Evolutionary conservation across 495 filamentous ascomycete species (phyloP), one percentile per base, ranked within the genome.

Genomic region (Talaromyces ruber): DNA sequence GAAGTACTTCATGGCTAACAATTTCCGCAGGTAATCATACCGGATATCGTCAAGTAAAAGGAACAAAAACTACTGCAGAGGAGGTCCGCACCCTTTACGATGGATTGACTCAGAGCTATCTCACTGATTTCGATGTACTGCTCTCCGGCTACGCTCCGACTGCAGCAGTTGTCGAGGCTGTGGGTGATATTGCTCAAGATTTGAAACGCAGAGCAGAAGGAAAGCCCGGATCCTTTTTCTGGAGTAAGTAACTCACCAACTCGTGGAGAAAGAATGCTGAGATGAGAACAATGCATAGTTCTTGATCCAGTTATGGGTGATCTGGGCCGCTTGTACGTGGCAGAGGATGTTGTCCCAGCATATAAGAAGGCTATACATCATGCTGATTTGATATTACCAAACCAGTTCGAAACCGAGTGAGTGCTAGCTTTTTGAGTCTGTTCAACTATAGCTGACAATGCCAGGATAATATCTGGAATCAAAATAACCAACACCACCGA

Each of bases 241-340:
- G 93, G 93, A 87, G 84, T 87, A 51, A 64, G 81, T 37, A 25
- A 32, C 9, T 37, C 11, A 37, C 12, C 12, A 26, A 37, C 34
- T 14, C 34, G 8, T 37, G 34, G 11, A 37, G 34, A 9, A 11
- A 9, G 14, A 5, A 0, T 4, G 39, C 39, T 43, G n/a, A 43
- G 1, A 37, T 18, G n/a, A 47, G 18, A 39, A 39, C 9, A 2
- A 21, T 62, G 24, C 52, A 65, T 57, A 87, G 87, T 96, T n/a
- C 79, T 98, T 51, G 94, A 98, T 71, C 94, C 94, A 1, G 95
- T 98, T 14, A 98, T 98, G 94, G 94, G 94, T 51, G 94, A 98
- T 69, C 89, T 96, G 67, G 95, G 91, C 34, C 84, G 83, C 39
- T 77, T 98, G 22, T 98, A 98, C 71, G 92, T 98, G 53, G 88